These are phyloP conservation scores for Combretum micranthum DNA, from an alignment of 345 rosid genomes.

Conservation along the genomic window DNA sequence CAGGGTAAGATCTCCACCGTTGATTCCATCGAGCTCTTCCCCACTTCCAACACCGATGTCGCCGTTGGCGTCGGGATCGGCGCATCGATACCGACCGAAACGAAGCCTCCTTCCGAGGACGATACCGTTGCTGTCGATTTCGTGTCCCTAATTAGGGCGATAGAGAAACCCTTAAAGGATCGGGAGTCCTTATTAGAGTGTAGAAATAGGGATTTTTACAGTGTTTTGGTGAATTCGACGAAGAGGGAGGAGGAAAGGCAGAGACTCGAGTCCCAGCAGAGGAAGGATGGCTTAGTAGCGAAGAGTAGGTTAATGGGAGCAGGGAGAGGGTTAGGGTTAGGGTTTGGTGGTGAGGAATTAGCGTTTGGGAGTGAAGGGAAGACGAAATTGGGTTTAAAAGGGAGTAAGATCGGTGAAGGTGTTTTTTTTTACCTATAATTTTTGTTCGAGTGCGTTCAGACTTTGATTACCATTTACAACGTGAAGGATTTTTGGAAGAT, in stretches of 20 bases:
- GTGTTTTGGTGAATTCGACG: slow-evolving; percentile 68
- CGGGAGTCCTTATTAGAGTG: slow-evolving; percentile 64
- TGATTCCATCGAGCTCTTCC: slow-evolving; percentile 66
- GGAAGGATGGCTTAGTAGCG: slow-evolving; percentile 94
- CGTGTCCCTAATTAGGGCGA: slow-evolving; percentile 36
- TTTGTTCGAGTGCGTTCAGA: slow-evolving; percentile 91
- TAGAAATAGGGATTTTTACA: slow-evolving; percentile 64
- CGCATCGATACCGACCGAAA: not conserved
- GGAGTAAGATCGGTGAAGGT: slow-evolving; percentile 84
- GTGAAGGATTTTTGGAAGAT: slow-evolving; percentile 92
- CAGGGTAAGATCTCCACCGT: slow-evolving; percentile 53
- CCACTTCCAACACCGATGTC: slow-evolving; percentile 24
- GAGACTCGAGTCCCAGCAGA: slow-evolving; percentile 82
- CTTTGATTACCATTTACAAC: slow-evolving; percentile 79
- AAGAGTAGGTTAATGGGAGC: slow-evolving; percentile 78
- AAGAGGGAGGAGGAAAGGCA: slow-evolving; percentile 83
- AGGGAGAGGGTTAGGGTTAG: slow-evolving; percentile 72
- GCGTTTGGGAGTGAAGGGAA: slow-evolving; percentile 46
- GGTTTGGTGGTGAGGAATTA: slow-evolving; percentile 61
- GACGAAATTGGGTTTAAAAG: slow-evolving; percentile 62
- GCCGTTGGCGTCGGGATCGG: slow-evolving; percentile 1
- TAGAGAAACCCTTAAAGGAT: slow-evolving; percentile 80
- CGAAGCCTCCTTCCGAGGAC: slow-evolving; percentile 14
- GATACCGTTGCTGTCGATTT: slow-evolving; percentile 9
- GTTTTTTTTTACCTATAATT: slow-evolving; percentile 89